Base-by-base conservation (phyloP, 345 rosid species). In the Atalantia buxifolia region DNA sequence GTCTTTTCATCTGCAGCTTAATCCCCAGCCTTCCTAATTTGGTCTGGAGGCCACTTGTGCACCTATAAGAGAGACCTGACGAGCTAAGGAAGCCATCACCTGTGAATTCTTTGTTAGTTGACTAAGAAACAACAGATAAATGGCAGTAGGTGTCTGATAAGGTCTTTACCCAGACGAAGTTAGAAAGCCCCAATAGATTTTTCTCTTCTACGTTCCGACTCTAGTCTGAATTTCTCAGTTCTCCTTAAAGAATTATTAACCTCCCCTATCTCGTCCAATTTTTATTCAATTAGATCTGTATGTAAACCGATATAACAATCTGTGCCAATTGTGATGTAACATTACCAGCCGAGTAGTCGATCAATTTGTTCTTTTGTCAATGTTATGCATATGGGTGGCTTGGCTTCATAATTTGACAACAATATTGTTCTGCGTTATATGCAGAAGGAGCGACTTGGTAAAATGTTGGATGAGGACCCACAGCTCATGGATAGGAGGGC, bases 391-490 rank as follows among this genome's bases (percentile, higher is more conserved):
- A 21, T 36, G 30, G 48, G 5, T 67, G 28, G 16, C 18, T 19
- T 18, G 35, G 40, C 68, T 61, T 42, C 6, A 6, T 62, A 57
- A 61, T 42, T 59, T 71, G 36, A 62, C n/a, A 64, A 45, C 38
- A 16, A 25, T 59, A 3, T 74, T 45, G 33, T 60, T 60, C 38
- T 63, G 67, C 66, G 66, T 69, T 69, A 14, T 55, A 60, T 84
- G 85, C 88, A 96, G 99, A 94, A 85, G 85, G 99, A 92, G 87
- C 87, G 88, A 83, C 94, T 96, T 22, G 92, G 99, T 2, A 87
- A 90, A 13, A 96, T 94, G 99, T 78, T 96, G 87, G 99, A 94
- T 60, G 99, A 96, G 85, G 99, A 96, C 82, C 99, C 99, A 7
- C 93, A 92, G 69, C 91, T 96, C 30, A 96, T 96, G 99, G 99